Evolutionary conservation across 2,329 filamentous ascomycete genomes (phyloP).

Genomic region (Pseudogymnoascus sp.): DNA sequence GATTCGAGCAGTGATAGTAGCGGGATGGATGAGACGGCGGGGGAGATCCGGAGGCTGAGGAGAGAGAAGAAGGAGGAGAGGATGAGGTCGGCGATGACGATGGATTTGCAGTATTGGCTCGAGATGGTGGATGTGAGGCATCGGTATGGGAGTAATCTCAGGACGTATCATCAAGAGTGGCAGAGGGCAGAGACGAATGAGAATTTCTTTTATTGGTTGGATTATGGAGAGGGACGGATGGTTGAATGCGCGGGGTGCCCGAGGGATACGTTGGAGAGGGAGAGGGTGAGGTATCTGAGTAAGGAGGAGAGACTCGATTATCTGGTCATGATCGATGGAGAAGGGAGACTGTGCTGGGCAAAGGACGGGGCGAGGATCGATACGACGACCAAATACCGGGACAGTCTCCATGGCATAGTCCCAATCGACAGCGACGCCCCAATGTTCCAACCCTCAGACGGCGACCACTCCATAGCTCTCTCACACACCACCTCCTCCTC

Average conservation of each 20-base stretch:
- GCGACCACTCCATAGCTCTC: background rate
- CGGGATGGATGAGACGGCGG: constrained; percentile 26
- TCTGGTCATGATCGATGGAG: constrained; percentile 63
- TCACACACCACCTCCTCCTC: constrained; percentile 20
- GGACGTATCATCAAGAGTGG: constrained; percentile 79
- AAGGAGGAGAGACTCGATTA: constrained; percentile 76
- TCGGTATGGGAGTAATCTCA: constrained; percentile 74
- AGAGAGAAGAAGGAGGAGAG: constrained; percentile 46
- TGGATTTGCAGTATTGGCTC: constrained; percentile 71
- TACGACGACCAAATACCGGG: constrained; percentile 66
- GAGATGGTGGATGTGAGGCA: constrained; percentile 85
- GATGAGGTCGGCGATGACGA: constrained; percentile 62
- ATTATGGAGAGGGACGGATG: constrained; percentile 65
- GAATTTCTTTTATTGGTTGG: constrained; percentile 93
- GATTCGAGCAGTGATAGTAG: constrained; percentile 20
- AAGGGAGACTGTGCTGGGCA: constrained; percentile 76
- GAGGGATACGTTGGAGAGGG: constrained; percentile 63
- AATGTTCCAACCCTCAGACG: constrained; percentile 30
- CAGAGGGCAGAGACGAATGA: constrained; percentile 66
- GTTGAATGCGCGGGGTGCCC: constrained; percentile 65
- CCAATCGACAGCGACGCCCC: constrained; percentile 52
- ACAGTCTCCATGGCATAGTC: constrained; percentile 70
- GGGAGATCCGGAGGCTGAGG: constrained; percentile 32
- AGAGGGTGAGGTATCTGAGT: constrained; percentile 76
- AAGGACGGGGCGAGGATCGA: constrained; percentile 73